Evolutionary conservation across 805 yeast species (phyloP), one percentile per base, ranked within the genome.

Genomic region (Ogataea thermomethanolica): DNA sequence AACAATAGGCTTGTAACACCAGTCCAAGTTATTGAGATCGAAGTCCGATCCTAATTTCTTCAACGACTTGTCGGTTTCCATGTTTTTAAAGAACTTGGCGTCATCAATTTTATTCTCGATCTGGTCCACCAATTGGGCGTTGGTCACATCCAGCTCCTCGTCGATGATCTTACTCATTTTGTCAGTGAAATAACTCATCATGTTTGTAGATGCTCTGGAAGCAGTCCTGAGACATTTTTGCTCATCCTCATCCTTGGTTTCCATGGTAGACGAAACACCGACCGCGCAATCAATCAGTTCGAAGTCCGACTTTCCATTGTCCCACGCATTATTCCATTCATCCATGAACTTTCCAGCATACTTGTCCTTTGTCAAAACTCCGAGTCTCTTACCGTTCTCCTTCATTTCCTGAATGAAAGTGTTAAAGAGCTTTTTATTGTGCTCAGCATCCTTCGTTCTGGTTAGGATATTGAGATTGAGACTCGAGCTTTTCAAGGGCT

Each of bases 1-100:
- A 38, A 89, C 74, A 37, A 89, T 85, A 22, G 98, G 97, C 40
- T 89, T 79, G 62, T 86, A 88, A 50, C 95, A 85, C 96, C 97
- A 91, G 60, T 91, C 98, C 14, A 91, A 66, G 48, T 79, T 76
- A 46, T 77, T 79, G 5, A 82, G 69, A 54, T 88, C 95, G 46
- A 89, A 83, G 39, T 84, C 91, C 25, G 74, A 67, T 33, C 84
- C 81, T 34, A 78, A 59, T 49, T 75, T 74, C 54, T 79, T 77
- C 54, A 77, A 58, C 15, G 57, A 37, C 27, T 77, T 78, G 40
- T 65, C 56, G 3, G 67, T 65, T 10, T 70, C 70, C 62, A 70
- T 70, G 29, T 64, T 61, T 41, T 72, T 72, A 60, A 81, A 76
- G 67, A 84, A 84, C 51, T 76, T 79, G n/a, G 67, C 66, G 55